phyloP scores from a whole-genome alignment of 345 rosid species.

The Abelmoschus esculentus region DNA sequence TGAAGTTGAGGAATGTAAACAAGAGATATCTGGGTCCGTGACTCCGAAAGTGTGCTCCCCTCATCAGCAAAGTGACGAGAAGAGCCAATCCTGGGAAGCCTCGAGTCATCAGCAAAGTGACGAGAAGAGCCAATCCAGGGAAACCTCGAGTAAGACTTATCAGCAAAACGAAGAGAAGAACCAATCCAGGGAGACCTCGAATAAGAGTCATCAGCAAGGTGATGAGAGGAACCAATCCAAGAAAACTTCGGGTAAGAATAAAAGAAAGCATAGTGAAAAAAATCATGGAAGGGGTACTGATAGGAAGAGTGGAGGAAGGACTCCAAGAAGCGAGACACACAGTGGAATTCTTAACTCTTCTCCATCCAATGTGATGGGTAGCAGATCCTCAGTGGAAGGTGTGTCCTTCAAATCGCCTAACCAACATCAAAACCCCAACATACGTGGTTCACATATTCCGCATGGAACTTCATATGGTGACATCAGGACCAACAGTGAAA shows the following conservation, averaged over 20 bases:
- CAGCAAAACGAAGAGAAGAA: slow-evolving; percentile 14
- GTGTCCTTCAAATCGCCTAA: neutral
- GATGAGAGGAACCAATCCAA: slow-evolving; percentile 20
- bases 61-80: slow-evolving; percentile 4
- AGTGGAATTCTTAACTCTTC: slow-evolving; percentile 8
- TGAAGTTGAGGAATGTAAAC: slow-evolving; percentile 21
- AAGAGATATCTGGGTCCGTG: neutral
- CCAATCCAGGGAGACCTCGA: slow-evolving; percentile 1
- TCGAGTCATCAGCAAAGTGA: neutral
- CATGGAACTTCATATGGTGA: slow-evolving; percentile 28
- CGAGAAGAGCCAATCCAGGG: slow-evolving; percentile 17
- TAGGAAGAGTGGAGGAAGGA: slow-evolving; percentile 22
- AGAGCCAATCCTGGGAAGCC: slow-evolving; percentile 12
- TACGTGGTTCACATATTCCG: slow-evolving; percentile 8
- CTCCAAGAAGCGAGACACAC: slow-evolving; percentile 23
- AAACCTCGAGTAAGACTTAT: neutral
- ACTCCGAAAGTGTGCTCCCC: slow-evolving; percentile 12
- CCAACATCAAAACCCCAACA: neutral
- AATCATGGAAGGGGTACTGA: slow-evolving; percentile 21
- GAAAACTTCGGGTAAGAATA: slow-evolving; percentile 21
- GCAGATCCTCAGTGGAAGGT: slow-evolving; percentile 23
- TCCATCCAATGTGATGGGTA: slow-evolving; percentile 11
- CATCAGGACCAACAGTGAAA: slow-evolving; percentile 20
- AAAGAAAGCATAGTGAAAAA: slow-evolving; percentile 18
- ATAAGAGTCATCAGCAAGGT: slow-evolving; percentile 4